Conservation (phyloP, 345 rosid species). For the Eucalyptus marginata region DNA sequence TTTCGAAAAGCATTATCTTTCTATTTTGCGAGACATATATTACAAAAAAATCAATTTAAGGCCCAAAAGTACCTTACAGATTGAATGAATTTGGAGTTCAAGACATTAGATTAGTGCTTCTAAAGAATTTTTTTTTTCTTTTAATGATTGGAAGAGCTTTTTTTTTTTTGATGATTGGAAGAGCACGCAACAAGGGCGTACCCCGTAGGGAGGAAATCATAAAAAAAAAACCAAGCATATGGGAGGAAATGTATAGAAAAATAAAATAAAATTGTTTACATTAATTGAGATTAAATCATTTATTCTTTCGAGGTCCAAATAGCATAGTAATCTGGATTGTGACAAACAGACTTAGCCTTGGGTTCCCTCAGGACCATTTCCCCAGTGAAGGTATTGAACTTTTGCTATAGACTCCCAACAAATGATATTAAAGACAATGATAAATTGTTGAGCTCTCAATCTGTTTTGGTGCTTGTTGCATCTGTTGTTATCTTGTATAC, state of each 20-base stretch:
- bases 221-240: no score
- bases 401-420: neutral
- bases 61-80: no score
- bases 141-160: neutral
- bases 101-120: neutral
- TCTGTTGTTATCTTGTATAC: slow-evolving; percentile 46
- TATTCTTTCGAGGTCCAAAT: neutral
- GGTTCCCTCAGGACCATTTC: neutral
- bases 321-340: neutral
- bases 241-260: neutral
- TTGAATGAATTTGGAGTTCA: neutral
- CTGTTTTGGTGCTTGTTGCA: slow-evolving; percentile 3
- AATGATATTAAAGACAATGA: neutral
- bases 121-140: no score
- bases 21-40: no score
- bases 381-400: neutral
- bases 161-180: no score
- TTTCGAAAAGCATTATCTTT: no score
- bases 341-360: neutral
- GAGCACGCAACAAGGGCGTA: neutral
- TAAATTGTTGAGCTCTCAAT: neutral
- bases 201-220: no score
- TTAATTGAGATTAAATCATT: neutral
- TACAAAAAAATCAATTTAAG: no score
- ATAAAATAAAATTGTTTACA: no score